Evolutionary conservation across 345 rosid genomes (phyloP), one percentile per base, ranked within the genome.

Genomic region (Heritiera fomes): DNA sequence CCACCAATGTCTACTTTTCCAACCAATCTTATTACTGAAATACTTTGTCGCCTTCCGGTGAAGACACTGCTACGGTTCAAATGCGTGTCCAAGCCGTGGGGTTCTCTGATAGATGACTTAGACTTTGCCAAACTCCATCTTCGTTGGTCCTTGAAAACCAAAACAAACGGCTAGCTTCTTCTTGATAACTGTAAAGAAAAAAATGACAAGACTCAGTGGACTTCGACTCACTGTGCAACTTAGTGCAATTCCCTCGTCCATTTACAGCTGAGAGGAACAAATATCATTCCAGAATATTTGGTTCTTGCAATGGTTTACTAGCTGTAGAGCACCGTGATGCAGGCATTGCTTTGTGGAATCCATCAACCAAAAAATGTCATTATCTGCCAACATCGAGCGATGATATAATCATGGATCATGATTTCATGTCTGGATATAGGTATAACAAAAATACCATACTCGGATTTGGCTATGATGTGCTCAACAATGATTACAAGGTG

Each of bases 271-370:
- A 72, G 30, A 32, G 4, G 14, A 53, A 15, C 75, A 72, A 52
- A 43, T 30, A 32, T 1, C 8, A 7, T 5, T 72, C 75, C 30
- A 52, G 47, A 52, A 17, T 71, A 17, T 34, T 72, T 3, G 62
- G 75, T 72, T 72, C 75, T 18, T 52, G 30, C 47, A 52, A 72
- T 18, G 75, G 75, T 3, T 52, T 71, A 9, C 46, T 71, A 32
- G 62, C 62, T 3, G 46, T 71, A 17, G 52, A 71, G 61, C 75
- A 71, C 52, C 46, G 15, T 17, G 46, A 32, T 28, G 28, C 28
- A 71, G 75, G 61, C 30, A 52, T 71, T 10, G 75, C 75, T 52
- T 17, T 53, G 59, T 72, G 75, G 75, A 72, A 53, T n/a, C 75
- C 75, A 52, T 72, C 63, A n/a, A 72, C 62, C 2, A 5, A 18